Evolutionary conservation across 495 filamentous ascomycete species (phyloP).

Genomic region (Annulohypoxylon stygium): DNA sequence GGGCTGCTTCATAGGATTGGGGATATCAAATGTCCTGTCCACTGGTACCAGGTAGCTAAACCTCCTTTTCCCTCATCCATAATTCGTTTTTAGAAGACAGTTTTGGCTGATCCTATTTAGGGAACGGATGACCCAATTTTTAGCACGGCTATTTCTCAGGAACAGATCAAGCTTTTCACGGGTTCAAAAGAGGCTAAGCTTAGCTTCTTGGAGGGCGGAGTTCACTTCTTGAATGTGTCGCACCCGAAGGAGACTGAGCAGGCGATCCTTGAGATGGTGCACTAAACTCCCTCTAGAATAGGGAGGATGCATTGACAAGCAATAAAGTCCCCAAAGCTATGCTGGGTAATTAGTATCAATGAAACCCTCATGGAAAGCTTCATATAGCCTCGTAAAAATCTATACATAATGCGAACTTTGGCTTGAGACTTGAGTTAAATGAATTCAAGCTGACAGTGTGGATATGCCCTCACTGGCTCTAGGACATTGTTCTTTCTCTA

Average conservation of each 20-base stretch:
- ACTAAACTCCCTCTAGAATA: slow-evolving; percentile 23
- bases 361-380: neutral
- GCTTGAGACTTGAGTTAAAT: too few species aligned
- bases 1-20: slow-evolving; percentile 65
- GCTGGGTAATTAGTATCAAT: neutral
- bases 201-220: slow-evolving; percentile 63
- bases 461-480: too few species aligned
- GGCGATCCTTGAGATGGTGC: slow-evolving; percentile 66
- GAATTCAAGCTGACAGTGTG: too few species aligned
- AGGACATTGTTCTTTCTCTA: too few species aligned
- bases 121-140: slow-evolving; percentile 69
- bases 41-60: slow-evolving; percentile 72
- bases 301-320: neutral
- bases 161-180: slow-evolving; percentile 72
- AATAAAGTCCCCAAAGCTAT: neutral
- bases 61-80: neutral
- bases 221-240: slow-evolving; percentile 70
- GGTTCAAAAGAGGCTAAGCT: slow-evolving; percentile 64
- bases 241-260: slow-evolving; percentile 67
- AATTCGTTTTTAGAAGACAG: neutral
- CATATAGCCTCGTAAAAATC: too few species aligned
- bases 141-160: slow-evolving; percentile 58
- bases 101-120: slow-evolving; percentile 45
- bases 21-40: slow-evolving; percentile 70
- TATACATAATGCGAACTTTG: too few species aligned